A percentile compares a stretch with the other conserved stretches of the same genome.
These are phyloP conservation scores for Ophiosphaerella herpotricha DNA, from an alignment of 2,329 filamentous ascomycete genomes.

Conservation along the genomic window DNA sequence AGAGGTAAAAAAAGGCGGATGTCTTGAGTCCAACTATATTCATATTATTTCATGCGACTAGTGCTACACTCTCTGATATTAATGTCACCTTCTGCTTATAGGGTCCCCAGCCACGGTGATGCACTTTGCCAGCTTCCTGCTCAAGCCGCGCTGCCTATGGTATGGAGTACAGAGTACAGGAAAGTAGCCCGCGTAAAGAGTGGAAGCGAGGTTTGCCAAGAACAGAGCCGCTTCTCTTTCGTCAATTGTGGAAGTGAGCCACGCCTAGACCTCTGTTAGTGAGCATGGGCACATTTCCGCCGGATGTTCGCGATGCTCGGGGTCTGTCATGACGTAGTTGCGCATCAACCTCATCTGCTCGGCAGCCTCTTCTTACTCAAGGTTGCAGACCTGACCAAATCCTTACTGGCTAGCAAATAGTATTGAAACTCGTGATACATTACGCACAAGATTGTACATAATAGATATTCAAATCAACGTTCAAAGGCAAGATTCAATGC, in stretches of 20 bases:
- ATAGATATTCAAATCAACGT: no score
- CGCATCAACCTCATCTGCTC: no score
- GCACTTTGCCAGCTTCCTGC: slow-evolving; percentile 13
- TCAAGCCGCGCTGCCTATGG: slow-evolving; percentile 10
- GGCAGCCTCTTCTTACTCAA: no score
- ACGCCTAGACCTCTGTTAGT: neutral
- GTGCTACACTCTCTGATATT: neutral
- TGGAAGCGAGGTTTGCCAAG: slow-evolving; percentile 1
- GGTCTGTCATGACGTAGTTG: neutral
- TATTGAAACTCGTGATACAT: no score
- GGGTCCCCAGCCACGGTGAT: slow-evolving; percentile 11
- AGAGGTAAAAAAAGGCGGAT: neutral
- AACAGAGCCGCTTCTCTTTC: slow-evolving; percentile 1
- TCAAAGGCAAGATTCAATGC: no score
- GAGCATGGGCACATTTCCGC: neutral
- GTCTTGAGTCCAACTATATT: no score
- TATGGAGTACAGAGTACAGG: neutral
- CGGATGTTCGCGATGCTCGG: neutral
- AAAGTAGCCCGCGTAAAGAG: neutral
- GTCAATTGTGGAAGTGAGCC: no score
- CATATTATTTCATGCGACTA: neutral
- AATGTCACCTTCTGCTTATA: slow-evolving; percentile 9
- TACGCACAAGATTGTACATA: no score
- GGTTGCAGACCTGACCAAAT: no score
- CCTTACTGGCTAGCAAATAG: no score